Conservation (phyloP, 768 basidiomycete genomes). For the Glaciozyma martinii region DNA sequence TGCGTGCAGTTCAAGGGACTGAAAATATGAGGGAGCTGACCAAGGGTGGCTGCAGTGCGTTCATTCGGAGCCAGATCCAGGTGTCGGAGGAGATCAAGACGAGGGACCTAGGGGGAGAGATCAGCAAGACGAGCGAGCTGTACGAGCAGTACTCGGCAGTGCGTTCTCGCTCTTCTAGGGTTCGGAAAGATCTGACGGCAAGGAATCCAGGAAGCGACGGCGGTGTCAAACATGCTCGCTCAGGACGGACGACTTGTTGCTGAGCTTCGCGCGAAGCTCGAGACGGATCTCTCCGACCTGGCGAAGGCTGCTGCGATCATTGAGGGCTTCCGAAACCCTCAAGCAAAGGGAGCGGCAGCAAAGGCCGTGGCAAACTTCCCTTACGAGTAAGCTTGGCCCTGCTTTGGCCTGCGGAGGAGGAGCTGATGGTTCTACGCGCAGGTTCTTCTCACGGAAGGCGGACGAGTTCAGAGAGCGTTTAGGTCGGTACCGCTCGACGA, state of each 20-base stretch:
- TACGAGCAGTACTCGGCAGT: constrained; percentile 8
- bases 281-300: neutral
- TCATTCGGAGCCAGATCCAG: constrained; percentile 22
- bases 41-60: constrained; percentile 12
- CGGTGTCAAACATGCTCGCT: neutral
- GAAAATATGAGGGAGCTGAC: neutral
- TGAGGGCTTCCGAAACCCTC: constrained; percentile 14
- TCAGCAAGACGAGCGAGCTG: constrained; percentile 17
- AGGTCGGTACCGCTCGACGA: constrained; percentile 20
- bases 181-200: neutral
- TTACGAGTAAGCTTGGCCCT: neutral
- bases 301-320: neutral
- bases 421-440: constrained; percentile 12
- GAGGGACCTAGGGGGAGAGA: constrained; percentile 25
- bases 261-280: neutral
- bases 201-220: neutral
- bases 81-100: constrained; percentile 27
- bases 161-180: neutral
- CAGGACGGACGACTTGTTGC: neutral
- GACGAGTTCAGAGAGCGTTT: constrained; percentile 27
- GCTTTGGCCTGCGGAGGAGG: neutral
- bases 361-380: constrained; percentile 7
- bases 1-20: constrained; percentile 6
- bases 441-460: constrained; percentile 31
- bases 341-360: constrained; percentile 7